Conservation (phyloP, 2,329 filamentous ascomycete genomes). For the Aspergillus aculeatinus region DNA sequence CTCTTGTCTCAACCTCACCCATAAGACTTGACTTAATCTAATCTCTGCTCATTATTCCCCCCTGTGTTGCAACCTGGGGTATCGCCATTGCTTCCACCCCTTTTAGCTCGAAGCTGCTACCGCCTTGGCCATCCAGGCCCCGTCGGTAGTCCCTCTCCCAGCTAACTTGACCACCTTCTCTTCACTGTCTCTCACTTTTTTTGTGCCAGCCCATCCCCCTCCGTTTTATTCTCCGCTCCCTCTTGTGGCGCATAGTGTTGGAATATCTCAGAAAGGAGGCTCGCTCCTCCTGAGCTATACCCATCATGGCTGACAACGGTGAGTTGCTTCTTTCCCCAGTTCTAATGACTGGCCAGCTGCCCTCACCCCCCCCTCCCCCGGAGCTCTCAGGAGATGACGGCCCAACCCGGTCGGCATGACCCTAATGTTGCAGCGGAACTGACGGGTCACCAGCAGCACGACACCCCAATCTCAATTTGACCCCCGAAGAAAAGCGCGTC, state of each 20-base stretch:
- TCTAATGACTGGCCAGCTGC: background rate
- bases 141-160: slow-evolving; percentile 22
- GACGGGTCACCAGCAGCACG: slow-evolving; percentile 32
- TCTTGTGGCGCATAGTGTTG: slow-evolving; percentile 17
- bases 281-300: slow-evolving; percentile 28
- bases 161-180: slow-evolving; percentile 24
- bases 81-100: background rate
- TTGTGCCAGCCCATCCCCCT: slow-evolving; percentile 12
- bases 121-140: slow-evolving; percentile 30
- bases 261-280: slow-evolving; percentile 25
- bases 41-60: slow-evolving; percentile 1
- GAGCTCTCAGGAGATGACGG: slow-evolving; percentile 27
- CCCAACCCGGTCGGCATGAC: slow-evolving; percentile 19
- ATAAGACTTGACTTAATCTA: background rate
- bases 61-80: background rate
- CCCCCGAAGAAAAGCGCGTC: slow-evolving; percentile 85
- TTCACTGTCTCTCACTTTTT: slow-evolving; percentile 13
- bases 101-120: slow-evolving; percentile 16
- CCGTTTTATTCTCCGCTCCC: background rate
- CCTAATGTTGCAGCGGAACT: slow-evolving; percentile 22
- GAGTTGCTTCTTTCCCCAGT: slow-evolving; percentile 16
- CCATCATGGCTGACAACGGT: slow-evolving; percentile 36
- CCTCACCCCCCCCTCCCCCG: background rate
- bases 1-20: background rate
- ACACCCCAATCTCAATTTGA: slow-evolving; percentile 75